phyloP scores from a whole-genome alignment of 176 grass and related monocot species.

The Phragmites australis region DNA sequence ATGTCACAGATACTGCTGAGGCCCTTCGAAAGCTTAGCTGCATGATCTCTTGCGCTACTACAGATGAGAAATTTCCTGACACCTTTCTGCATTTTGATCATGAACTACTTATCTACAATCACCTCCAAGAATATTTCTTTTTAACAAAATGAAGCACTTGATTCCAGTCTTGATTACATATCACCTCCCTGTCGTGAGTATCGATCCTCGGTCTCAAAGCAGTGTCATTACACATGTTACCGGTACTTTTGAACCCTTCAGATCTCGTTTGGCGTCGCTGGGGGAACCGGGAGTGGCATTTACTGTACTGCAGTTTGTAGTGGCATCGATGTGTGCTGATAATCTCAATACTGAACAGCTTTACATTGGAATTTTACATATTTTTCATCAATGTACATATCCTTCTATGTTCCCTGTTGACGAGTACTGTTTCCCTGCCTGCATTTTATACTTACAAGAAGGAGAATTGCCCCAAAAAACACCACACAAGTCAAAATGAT shows the following conservation, averaged over 20 bases:
- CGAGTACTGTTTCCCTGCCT: neutral
- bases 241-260: no score
- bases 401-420: neutral
- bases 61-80: neutral
- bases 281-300: neutral
- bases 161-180: neutral
- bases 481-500: neutral
- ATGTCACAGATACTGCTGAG: neutral
- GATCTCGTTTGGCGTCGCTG: no score
- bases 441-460: slow-evolving; percentile 16
- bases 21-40: neutral
- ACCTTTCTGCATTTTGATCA: neutral
- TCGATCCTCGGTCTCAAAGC: neutral
- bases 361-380: neutral
- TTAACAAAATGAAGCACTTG: neutral
- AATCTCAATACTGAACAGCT: neutral
- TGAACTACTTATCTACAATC: neutral
- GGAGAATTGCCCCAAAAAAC: neutral
- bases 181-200: neutral
- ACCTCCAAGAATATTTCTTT: slow-evolving; percentile 3
- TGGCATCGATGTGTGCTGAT: neutral
- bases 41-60: neutral
- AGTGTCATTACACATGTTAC: no score
- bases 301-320: neutral
- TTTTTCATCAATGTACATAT: neutral